phyloP scores from a whole-genome alignment of 805 yeast species.

The Wickerhamomyces bovis region DNA sequence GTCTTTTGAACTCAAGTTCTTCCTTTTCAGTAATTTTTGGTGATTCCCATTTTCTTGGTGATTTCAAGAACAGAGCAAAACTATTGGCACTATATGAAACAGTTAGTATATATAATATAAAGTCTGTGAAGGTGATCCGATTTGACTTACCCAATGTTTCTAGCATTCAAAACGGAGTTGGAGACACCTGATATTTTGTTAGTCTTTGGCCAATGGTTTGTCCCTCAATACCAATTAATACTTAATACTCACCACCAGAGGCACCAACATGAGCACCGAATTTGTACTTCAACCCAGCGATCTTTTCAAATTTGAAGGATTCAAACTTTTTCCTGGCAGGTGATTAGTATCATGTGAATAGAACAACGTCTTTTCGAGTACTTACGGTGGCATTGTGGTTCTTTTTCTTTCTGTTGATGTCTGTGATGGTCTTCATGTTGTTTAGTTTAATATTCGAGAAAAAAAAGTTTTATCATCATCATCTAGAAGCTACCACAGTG shows the following conservation, averaged over 20 bases:
- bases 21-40: constrained; percentile 69
- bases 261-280: constrained; percentile 90
- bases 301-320: constrained; percentile 33
- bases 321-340: constrained; percentile 15
- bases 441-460: no score
- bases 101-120: background rate
- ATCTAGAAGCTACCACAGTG: no score
- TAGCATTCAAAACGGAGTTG: constrained; percentile 57
- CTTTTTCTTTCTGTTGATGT: background rate
- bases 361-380: no score
- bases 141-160: constrained; percentile 37
- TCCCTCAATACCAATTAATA: no score
- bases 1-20: constrained; percentile 53
- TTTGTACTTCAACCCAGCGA: constrained; percentile 40
- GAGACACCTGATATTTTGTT: constrained; percentile 48
- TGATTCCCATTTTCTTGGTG: constrained; percentile 88
- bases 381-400: background rate
- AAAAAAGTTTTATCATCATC: no score
- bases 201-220: background rate
- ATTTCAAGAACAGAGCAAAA: constrained; percentile 85
- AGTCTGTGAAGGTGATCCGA: background rate
- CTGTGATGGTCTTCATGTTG: no score
- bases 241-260: constrained; percentile 53
- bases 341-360: background rate
- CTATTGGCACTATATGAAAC: constrained; percentile 49